Base-by-base conservation (phyloP, 495 filamentous ascomycete species). In the Acidiella bohemica region DNA sequence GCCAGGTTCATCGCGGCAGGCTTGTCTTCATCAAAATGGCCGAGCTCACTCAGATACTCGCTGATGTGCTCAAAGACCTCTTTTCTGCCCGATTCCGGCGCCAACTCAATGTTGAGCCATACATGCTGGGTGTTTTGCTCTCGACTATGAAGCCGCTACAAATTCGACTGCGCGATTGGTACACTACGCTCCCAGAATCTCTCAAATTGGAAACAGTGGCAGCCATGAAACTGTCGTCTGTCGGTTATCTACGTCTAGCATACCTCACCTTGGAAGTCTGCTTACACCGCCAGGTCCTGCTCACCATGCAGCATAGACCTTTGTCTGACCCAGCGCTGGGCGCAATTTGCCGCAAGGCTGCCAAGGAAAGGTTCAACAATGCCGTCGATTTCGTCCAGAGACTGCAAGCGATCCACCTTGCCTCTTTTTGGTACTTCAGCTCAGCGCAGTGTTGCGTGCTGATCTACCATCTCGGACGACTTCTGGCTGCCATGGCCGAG, bases 321-420 rank as follows among this genome's bases (percentile, higher is more conserved):
- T 68, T 72, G 11, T 4, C 11, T 4, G 24, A 27, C 14, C 48
- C 58, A 61, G 9, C 68, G 68, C 11, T 36, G 9, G 16, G 43
- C 49, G 4, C 30, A 14, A 56, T 56, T 20, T 54, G 47, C 39
- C 50, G 51, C 13, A 20, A 42, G 33, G 53, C 53, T 2, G 72
- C 73, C 5, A 72, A 74, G 48, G 70, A 68, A 1, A 64, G 69
- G 0, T 59, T 78, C 14, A 80, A 76, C 41, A 81, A 78, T 6
- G 77, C 79, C 36, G 81, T 86, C 75, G 77, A 80, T 44, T 82
- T 85, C 54, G 76, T 85, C 27, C 81, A 81, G 56, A 67, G 76
- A 11, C 67, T 86, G 32, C 78, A 74, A 22, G 73, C 78, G 3
- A 68, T 76, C 20, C 80, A 86, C 44, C 66, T 83, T 20, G 73